A percentile compares a stretch with the other conserved stretches of the same genome.
These are phyloP conservation scores for Drechslerella dactyloides DNA, from an alignment of 2,329 filamentous ascomycete genomes.

Conservation along the genomic window DNA sequence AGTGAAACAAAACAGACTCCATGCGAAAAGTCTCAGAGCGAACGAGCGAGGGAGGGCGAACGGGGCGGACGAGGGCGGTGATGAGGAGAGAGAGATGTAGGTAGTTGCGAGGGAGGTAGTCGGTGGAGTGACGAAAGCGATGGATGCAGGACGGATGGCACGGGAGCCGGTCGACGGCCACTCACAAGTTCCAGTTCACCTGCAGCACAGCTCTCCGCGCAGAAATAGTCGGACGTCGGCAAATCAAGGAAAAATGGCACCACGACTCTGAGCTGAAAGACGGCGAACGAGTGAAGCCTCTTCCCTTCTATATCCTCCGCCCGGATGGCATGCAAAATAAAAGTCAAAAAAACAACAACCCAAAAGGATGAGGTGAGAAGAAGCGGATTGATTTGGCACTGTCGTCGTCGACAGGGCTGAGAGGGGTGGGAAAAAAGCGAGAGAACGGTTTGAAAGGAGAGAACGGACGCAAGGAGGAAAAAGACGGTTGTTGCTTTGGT, in stretches of 20 bases:
- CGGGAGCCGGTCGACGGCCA: neutral
- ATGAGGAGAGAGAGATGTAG: conserved; percentile 1
- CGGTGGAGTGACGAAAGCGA: conserved; percentile 18
- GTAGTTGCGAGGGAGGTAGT: neutral
- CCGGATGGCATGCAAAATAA: conserved; percentile 14
- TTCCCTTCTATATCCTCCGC: neutral
- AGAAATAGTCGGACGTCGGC: conserved; percentile 16
- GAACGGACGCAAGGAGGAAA: conserved; percentile 9
- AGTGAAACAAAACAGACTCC: neutral
- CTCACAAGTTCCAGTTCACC: conserved; percentile 3
- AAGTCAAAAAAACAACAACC: conserved; percentile 10
- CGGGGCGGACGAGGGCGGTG: conserved; percentile 11
- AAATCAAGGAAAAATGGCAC: conserved; percentile 5
- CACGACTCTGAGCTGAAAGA: neutral
- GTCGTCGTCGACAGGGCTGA: conserved; percentile 6
- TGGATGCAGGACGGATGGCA: conserved; percentile 11
- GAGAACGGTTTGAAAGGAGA: conserved; percentile 27
- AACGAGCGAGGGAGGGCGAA: conserved; percentile 3
- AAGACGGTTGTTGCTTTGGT: conserved; percentile 10
- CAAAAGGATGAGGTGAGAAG: conserved; percentile 25
- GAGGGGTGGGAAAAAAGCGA: conserved; percentile 12
- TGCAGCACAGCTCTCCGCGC: neutral
- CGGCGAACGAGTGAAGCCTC: conserved; percentile 50
- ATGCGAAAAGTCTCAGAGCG: neutral
- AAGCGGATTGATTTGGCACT: conserved; percentile 12